Conservation (phyloP, 176 grass and related monocot species). For the Hordeum marinum region DNA sequence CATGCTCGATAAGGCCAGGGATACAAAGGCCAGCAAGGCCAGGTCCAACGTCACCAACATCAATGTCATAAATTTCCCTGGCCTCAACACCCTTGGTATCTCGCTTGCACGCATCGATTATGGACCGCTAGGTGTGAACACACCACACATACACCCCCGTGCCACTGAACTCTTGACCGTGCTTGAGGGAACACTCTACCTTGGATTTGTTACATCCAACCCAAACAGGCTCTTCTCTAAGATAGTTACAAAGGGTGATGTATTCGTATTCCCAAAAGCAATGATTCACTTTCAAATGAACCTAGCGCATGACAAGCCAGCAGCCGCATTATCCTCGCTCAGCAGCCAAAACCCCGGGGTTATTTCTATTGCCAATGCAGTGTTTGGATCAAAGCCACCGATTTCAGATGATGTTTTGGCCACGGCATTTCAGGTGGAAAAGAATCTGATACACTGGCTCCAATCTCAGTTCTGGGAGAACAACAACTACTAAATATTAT, state of each 20-base stretch:
- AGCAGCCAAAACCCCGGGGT: background rate
- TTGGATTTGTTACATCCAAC: background rate
- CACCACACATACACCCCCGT: background rate
- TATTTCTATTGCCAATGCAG: slow-evolving; percentile 2
- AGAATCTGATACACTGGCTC: background rate
- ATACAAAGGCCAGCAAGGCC: background rate
- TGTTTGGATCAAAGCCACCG: background rate
- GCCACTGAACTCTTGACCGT: background rate
- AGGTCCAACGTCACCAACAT: background rate
- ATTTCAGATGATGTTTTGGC: background rate
- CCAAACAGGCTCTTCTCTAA: background rate
- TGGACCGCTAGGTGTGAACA: background rate
- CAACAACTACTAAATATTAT: background rate
- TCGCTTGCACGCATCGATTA: background rate
- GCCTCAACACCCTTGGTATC: background rate
- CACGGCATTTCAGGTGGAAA: background rate
- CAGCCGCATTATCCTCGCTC: background rate
- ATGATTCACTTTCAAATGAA: slow-evolving; percentile 2
- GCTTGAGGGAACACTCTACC: background rate
- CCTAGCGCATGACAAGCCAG: background rate
- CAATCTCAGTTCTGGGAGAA: background rate
- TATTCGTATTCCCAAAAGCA: background rate
- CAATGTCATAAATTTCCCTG: background rate
- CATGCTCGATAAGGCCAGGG: background rate
- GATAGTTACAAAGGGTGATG: background rate